Base-by-base conservation (phyloP, 257 asterid genomes). In the Linaria vulgaris region DNA sequence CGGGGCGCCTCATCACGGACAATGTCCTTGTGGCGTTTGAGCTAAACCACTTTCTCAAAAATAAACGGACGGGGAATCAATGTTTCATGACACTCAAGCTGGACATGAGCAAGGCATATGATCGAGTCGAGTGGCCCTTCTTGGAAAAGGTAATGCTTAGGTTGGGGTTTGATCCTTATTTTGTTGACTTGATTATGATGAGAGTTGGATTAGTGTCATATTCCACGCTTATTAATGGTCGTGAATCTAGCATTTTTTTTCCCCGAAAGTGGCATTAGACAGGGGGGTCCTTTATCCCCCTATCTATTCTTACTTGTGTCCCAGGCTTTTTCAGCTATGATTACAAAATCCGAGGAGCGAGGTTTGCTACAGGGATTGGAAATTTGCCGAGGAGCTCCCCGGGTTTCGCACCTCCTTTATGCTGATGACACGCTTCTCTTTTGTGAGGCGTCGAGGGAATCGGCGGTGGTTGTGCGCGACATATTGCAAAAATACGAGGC, bases 251-350 rank as follows among this genome's bases (percentile, higher is more conserved):
- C 16, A 0, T 0, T 2, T 14, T 56, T 15, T n/a, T 1, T 14
- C 62, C 45, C 1, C 24, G 31, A 15, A 30, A 46, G 6, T n/a
- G 62, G 62, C 0, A 0, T 56, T 7, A 21, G 62, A 2, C 62
- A 56, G n/a, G 63, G n/a, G 63, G 3, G 63, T 10, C 63, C 63
- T 16, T n/a, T 58, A 1, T 58, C 49, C 2, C 63, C 63, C 1
- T 58, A 16, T 17, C 5, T 19, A 0, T 58, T 58, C 19, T 58
- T 58, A 2, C 17, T 34, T 58, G 3, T 14, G 5, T 20, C 46
- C 0, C 27, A 57, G 12, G 63, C 23, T 57, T 9, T n/a, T 57
- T 3, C 41, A 30, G 47, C 1, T 31, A 21, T 6, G n/a, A n/a
- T 0, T 31, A 11, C 17, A 1, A 15, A 4, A 9, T 1, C 24